A percentile compares a stretch with the other conserved stretches of the same genome.
These are phyloP conservation scores for Cryptomeria japonica DNA, from an alignment of 75 land plant species.

Conservation along the genomic window DNA sequence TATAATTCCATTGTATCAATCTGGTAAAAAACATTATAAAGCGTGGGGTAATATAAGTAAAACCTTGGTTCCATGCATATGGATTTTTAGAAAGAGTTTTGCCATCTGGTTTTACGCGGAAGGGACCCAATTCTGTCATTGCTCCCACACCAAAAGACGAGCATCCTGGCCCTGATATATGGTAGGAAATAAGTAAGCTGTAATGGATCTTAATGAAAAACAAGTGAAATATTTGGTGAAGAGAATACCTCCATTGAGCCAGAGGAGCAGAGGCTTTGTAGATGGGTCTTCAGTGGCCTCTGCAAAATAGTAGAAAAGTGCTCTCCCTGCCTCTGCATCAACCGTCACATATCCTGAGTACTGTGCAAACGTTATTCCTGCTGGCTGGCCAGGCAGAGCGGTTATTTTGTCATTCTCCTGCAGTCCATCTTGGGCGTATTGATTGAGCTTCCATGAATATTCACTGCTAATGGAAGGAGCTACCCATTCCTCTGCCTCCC, in stretches of 20 bases:
- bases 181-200: no score
- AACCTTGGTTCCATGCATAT: conserved; percentile 68
- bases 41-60: no score
- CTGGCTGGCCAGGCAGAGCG: conserved; percentile 59
- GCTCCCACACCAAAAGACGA: conserved; percentile 75
- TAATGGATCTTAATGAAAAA: no score
- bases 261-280: conserved; percentile 43
- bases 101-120: conserved; percentile 57
- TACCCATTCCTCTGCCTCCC: background rate
- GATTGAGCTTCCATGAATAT: background rate
- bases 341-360: conserved; percentile 79
- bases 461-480: background rate
- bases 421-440: conserved; percentile 17
- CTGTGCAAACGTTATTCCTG: conserved; percentile 36
- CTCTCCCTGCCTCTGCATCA: conserved; percentile 49
- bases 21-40: no score
- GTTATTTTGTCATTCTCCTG: conserved; percentile 17
- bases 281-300: conserved; percentile 44
- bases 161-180: conserved; percentile 84
- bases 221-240: no score
- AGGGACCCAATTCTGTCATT: conserved; percentile 63
- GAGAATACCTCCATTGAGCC: conserved; percentile 63
- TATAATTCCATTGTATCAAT: no score
- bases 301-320: conserved; percentile 71
- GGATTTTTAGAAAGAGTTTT: conserved; percentile 46